Base-by-base conservation (phyloP, 2,329 filamentous ascomycete genomes). In the Curvularia sp. region DNA sequence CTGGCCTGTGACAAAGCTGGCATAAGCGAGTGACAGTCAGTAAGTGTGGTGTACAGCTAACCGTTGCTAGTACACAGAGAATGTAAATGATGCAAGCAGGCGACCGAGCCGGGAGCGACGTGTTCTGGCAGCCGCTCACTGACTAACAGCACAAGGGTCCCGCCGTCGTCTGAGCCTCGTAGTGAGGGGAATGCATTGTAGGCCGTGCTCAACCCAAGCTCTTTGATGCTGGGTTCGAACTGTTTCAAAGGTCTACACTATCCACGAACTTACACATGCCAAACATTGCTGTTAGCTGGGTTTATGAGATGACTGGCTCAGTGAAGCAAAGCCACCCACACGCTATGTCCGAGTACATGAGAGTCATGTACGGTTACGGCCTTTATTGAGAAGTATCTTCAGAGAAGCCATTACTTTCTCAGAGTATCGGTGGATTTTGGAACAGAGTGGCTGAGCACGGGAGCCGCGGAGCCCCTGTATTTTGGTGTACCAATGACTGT, bases 221-320 rank as follows among this genome's bases (percentile, higher is more conserved):
- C 63, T 66, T 66, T 65, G 60, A 60, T 58, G 47, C 55, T 66
- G 62, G 49, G 42, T 28, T 57, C 53, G 53, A 49, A 23, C 56
- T 45, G 55, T 65, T 66, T 63, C 62, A 65, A 39, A 42, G 30
- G 28, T 21, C 28, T 53, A 39, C 32, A 41, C 21, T 49, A 45
- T 56, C 38, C 55, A 46, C 53, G 36, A 50, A 30, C 51, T 43
- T 41, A 46, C 21, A 30, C 19, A 62, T 23, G 28, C 25, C 18
- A 27, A 23, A 34, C 8, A 19, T 5, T 49, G 45, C 36, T 43
- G 32, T 30, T 25, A 36, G 32, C 13, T 34, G 23, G n/a, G 3
- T 21, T 30, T 5, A n/a, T 27, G 9, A 41, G 23, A 28, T 46
- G 27, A 3, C 23, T 9, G 6, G 13, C 36, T 23, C 9, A 43